Evolutionary conservation across 1,139 yeast genomes (phyloP), one percentile per base, ranked within the genome.

Genomic region (Insectozyma bohioensis): DNA sequence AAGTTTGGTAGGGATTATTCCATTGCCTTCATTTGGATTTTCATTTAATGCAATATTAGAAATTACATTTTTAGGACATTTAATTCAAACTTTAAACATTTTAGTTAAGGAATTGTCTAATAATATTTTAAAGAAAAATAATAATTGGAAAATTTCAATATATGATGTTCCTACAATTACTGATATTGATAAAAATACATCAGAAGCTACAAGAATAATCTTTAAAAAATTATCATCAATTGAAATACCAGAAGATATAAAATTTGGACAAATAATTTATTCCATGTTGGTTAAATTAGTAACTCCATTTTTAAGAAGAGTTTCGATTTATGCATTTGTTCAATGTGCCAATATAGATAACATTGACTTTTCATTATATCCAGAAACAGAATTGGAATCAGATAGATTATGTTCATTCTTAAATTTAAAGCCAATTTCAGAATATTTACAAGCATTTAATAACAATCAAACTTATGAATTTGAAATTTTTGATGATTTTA

Each of bases 261-360:
- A 39, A 17, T 55, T 64, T 43, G 71, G 71, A 0, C 39, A 53
- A 24, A 61, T 74, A 0, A 45, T 80, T 2, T 78, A 70, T 46
- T 63, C 83, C 0, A 67, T 84, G 75, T 36, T 82, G 26, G 53
- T 73, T 11, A 78, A 78, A 48, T 58, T 80, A 1, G 56, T 72
- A 5, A 74, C 85, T 0, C 87, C 90, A 11, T 85, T 83, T 44
- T 61, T 86, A 41, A 70, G 96, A 44, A 74, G 80, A 45, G 67
- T 78, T 5, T 75, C 86, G 2, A 74, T 87, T 4, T 75, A 75
- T 43, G 67, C 80, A 0, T 71, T 58, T 51, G 77, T 80, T 6
- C 60, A 69, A 27, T 78, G 79, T 55, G 82, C 87, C 1, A 69
- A 75, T 26, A 59, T 64, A 10, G 68, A 68, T n/a, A 59, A 61